phyloP scores from a whole-genome alignment of 169 alveolate genomes.

The Babesia sp. region DNA sequence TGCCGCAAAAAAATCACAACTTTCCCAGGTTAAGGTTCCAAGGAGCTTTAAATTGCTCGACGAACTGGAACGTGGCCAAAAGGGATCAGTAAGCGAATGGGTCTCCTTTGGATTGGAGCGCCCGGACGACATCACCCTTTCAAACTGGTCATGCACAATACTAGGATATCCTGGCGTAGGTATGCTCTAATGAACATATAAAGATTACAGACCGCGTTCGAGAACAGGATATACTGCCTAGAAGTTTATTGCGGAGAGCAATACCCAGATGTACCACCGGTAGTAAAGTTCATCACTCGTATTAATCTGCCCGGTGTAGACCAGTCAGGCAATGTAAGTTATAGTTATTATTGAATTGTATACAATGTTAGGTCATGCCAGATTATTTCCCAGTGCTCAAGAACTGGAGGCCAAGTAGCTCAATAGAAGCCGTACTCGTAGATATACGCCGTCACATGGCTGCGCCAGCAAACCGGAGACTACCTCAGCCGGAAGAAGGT shows the following conservation, averaged over 20 bases:
- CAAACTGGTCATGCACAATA: constrained; percentile 93
- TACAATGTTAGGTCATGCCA: constrained; percentile 68
- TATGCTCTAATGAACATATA: neutral
- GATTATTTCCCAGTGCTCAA: constrained; percentile 81
- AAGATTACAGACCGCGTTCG: constrained; percentile 87
- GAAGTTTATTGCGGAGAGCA: constrained; percentile 90
- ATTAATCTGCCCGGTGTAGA: constrained; percentile 92
- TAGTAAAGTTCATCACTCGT: constrained; percentile 88
- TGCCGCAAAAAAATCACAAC: neutral
- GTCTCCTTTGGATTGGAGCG: constrained; percentile 93
- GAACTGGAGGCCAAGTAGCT: constrained; percentile 88
- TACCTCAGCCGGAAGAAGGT: constrained; percentile 97
- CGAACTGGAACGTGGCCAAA: constrained; percentile 96
- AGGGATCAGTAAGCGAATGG: constrained; percentile 94
- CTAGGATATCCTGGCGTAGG: constrained; percentile 91
- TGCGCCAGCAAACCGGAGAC: constrained; percentile 83
- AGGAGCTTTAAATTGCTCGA: constrained; percentile 95
- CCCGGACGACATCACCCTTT: constrained; percentile 92
- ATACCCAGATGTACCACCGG: constrained; percentile 96
- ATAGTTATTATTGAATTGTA: neutral
- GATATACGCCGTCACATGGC: constrained; percentile 92
- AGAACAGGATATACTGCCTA: constrained; percentile 92
- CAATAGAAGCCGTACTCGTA: constrained; percentile 88
- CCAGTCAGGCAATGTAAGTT: constrained; percentile 82
- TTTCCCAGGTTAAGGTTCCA: constrained; percentile 87